A percentile compares a stretch with the other conserved stretches of the same genome.
phyloP scores from a whole-genome alignment of 805 yeast genomes.

The Candida ovalis region DNA sequence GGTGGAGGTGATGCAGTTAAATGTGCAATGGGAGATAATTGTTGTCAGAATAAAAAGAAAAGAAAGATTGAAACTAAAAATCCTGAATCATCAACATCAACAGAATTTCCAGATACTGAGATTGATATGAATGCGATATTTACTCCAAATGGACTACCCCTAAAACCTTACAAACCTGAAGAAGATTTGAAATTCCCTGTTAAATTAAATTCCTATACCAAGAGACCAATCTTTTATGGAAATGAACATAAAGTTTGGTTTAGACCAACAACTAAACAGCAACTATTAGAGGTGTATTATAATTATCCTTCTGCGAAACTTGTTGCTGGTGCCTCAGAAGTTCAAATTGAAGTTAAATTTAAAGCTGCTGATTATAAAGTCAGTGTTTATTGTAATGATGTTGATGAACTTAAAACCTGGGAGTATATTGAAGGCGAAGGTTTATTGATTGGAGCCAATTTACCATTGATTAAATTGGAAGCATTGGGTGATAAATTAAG shows the following conservation, averaged over 20 bases:
- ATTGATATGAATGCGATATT: constrained; percentile 31
- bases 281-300: constrained; percentile 33
- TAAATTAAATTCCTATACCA: constrained; percentile 26
- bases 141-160: constrained; percentile 39
- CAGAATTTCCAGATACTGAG: constrained; percentile 28
- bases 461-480: constrained; percentile 38
- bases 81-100: constrained; percentile 3
- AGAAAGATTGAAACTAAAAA: neutral
- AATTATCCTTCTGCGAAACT: constrained; percentile 36
- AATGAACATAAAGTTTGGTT: constrained; percentile 40
- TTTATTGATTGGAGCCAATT: constrained; percentile 40
- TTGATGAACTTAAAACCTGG: constrained; percentile 36
- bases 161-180: constrained; percentile 36
- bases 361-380: constrained; percentile 38
- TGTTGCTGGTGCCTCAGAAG: constrained; percentile 46
- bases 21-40: constrained; percentile 34
- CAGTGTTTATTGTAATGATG: constrained; percentile 39
- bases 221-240: constrained; percentile 34
- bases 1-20: constrained; percentile 5
- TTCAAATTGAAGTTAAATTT: constrained; percentile 44
- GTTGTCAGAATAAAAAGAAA: constrained; percentile 32
- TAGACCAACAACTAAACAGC: constrained; percentile 38
- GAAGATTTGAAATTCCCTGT: constrained; percentile 40
- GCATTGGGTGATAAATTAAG: constrained; percentile 31
- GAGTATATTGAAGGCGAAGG: constrained; percentile 38